Evolutionary conservation across 768 basidiomycete species (phyloP), one percentile per base, ranked within the genome.

Genomic region (Leccinum arenicola): DNA sequence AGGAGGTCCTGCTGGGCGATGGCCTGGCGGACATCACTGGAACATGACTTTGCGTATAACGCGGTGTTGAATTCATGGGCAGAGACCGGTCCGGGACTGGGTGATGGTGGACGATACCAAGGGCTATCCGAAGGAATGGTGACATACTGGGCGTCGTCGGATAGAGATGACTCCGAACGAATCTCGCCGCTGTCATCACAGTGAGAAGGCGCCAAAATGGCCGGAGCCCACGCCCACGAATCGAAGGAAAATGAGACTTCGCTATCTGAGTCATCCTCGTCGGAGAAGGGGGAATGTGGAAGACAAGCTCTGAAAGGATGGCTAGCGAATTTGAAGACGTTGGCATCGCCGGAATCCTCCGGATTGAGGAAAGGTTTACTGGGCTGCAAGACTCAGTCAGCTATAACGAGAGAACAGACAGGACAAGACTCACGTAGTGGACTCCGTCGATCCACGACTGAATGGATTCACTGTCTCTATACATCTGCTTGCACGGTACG

Each of bases 71-170:
- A 36, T 47, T 66, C 66, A 25, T 63, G 54, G 31, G 63, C 66
- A 1, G 70, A 53, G n/a, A 61, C n/a, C 3, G 66, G 70, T 48
- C 59, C 62, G 6, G 72, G 68, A 55, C 67, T 70, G 21, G 68
- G 62, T 27, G 73, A 66, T 33, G 74, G 71, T 33, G 58, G 65
- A 23, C 65, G 70, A 60, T 75, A 76, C 71, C 78, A 80, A 4
- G 74, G 74, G 45, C 74, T 80, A 53, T 74, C 73, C 35, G 62
- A 67, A 11, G 74, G 70, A 50, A 81, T 78, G 53, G 67, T 71
- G 52, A 80, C 66, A 49, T 76, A 76, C 62, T 81, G 79, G 3
- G 69, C 73, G 49, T 72, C 70, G 25, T 66, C 66, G 38, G 72
- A 65, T 15, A 55, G 38, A 19, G 63, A 59, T 9, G 65, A 67